phyloP scores from a whole-genome alignment of 768 basidiomycete genomes.

The Cystobasidium onofrii region DNA sequence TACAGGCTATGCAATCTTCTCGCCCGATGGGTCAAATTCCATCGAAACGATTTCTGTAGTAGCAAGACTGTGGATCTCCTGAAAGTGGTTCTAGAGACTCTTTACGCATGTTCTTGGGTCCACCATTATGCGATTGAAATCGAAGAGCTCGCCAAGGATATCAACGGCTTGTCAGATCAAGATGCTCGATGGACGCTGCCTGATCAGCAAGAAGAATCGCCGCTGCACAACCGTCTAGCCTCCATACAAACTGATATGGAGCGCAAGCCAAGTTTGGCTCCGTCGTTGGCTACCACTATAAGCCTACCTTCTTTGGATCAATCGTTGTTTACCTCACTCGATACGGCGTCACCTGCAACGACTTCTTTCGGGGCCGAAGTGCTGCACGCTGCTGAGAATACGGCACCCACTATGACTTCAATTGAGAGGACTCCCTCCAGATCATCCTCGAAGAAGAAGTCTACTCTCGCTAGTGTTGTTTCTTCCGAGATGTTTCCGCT shows the following conservation, averaged over 20 bases:
- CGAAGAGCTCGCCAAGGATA: slow-evolving; percentile 30
- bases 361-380: neutral
- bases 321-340: neutral
- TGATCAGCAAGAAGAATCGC: slow-evolving; percentile 23
- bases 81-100: slow-evolving; percentile 33
- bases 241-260: neutral
- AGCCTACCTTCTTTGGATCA: neutral
- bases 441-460: neutral
- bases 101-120: slow-evolving; percentile 38
- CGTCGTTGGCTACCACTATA: neutral
- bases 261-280: neutral
- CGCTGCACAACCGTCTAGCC: neutral
- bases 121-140: slow-evolving; percentile 41
- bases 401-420: neutral
- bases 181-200: slow-evolving; percentile 39
- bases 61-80: slow-evolving; percentile 32
- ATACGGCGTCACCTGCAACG: neutral
- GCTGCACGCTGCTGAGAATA: neutral
- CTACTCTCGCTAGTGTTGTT: neutral
- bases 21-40: slow-evolving; percentile 37
- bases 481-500: neutral
- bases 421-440: neutral
- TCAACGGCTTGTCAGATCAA: slow-evolving; percentile 20
- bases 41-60: slow-evolving; percentile 41
- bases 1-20: slow-evolving; percentile 39